Base-by-base conservation (phyloP, 768 basidiomycete species). In the Dacryopinax primogenitus region DNA sequence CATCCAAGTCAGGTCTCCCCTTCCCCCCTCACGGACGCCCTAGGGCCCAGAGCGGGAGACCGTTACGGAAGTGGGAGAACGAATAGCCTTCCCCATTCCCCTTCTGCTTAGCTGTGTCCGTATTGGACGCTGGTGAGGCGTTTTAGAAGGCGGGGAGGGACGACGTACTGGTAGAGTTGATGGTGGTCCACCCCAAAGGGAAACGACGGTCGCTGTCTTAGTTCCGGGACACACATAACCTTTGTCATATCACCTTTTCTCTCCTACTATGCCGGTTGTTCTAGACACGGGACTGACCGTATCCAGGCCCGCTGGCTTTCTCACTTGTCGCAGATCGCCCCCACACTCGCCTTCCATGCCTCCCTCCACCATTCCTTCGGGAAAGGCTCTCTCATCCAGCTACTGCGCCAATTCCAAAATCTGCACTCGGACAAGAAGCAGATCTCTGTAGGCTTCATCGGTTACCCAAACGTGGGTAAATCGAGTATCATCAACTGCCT, bases 331-430 rank as follows among this genome's bases (percentile, higher is more conserved):
- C 90, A 94, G 58, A 86, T 86, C 65, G 96, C 92, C 72, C 95
- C 95, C 9, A 97, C 95, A 3, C 88, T 99, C 70, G 95, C 95
- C 1, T 97, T 98, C 81, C 95, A 99, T 73, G 96, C 95, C 6
- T 98, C 95, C 23, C 93, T 94, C 47, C 96, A 96, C 74, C 94
- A 99, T 78, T 96, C 95, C 0, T 99, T 99, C 72, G 96, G 95
- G 71, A 98, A 99, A 77, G 95, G 95, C 21, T 92, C 96, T 21
- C 85, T 99, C 67, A 99, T 99, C 71, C 93, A 96, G 76, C 84
- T 98, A 47, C 82, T 99, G 51, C 84, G 96, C 30, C 96, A 98
- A 73, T 99, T 99, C 75, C 89, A 93, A 3, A 90, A 91, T 69
- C 84, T 98, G 36, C 96, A 98, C 76, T 90, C 92, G 12, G 96